Evolutionary conservation across 2,329 filamentous ascomycete species (phyloP).

Genomic region (Alternaria incomplexa): DNA sequence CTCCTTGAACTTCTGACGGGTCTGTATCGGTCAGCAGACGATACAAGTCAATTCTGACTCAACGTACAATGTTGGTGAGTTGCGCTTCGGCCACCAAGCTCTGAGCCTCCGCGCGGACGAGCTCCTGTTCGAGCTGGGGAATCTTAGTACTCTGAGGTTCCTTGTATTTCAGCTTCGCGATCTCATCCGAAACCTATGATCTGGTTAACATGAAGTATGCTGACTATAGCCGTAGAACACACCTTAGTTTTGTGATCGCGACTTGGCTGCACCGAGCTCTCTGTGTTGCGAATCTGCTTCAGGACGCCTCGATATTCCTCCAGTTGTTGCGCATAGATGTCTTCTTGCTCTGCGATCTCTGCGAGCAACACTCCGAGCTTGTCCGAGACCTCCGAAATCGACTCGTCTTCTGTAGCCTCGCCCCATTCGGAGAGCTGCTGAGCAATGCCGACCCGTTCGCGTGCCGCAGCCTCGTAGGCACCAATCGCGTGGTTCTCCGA

Average conservation of each 20-base stretch:
- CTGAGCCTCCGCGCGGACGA: constrained; percentile 94
- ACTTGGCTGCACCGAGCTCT: constrained; percentile 92
- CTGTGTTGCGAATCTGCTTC: constrained; percentile 94
- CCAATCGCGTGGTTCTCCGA: constrained; percentile 87
- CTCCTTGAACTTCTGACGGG: constrained; percentile 94
- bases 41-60: background rate
- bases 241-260: constrained; percentile 82
- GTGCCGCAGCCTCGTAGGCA: constrained; percentile 82
- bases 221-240: background rate
- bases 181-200: constrained; percentile 79
- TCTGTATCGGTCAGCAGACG: constrained; percentile 59
- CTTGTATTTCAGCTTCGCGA: constrained; percentile 88
- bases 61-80: constrained; percentile 81
- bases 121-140: constrained; percentile 89
- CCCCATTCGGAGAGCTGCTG: constrained; percentile 96
- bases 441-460: constrained; percentile 83
- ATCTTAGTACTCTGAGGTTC: constrained; percentile 85
- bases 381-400: constrained; percentile 87
- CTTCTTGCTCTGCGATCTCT: constrained; percentile 94
- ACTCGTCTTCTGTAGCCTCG: constrained; percentile 86
- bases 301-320: constrained; percentile 83
- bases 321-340: constrained; percentile 81
- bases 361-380: constrained; percentile 92
- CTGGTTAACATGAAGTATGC: background rate
- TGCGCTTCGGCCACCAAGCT: constrained; percentile 96